phyloP scores from a whole-genome alignment of 257 asterid genomes.

The Petunia secreta region DNA sequence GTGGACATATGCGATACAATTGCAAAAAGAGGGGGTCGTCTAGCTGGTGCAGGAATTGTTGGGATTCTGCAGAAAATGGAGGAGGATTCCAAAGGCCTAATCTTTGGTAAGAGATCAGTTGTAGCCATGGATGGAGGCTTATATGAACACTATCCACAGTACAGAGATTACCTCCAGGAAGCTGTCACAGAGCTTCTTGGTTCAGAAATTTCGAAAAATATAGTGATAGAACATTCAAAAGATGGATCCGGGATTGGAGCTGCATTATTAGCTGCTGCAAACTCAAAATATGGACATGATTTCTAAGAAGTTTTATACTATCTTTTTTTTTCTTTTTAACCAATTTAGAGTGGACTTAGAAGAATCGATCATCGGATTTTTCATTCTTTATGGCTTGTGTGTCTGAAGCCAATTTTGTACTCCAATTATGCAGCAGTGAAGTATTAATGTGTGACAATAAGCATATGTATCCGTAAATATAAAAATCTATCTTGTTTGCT shows the following conservation, averaged over 20 bases:
- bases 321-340: background rate
- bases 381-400: constrained; percentile 23
- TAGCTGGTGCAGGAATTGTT: constrained; percentile 79
- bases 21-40: constrained; percentile 74
- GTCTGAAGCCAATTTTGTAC: constrained; percentile 12
- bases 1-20: constrained; percentile 62
- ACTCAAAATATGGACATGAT: constrained; percentile 61
- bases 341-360: background rate
- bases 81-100: constrained; percentile 51
- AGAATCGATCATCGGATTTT: constrained; percentile 8
- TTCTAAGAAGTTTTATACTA: constrained; percentile 5
- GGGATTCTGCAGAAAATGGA: constrained; percentile 86
- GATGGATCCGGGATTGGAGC: constrained; percentile 91
- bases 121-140: constrained; percentile 93
- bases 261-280: constrained; percentile 83
- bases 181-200: constrained; percentile 71
- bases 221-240: constrained; percentile 70
- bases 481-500: background rate
- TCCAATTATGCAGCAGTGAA: background rate
- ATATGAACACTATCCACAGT: constrained; percentile 76
- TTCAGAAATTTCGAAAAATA: constrained; percentile 47
- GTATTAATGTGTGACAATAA: background rate
- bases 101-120: constrained; percentile 70
- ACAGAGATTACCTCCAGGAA: constrained; percentile 61
- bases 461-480: background rate